Conservation (phyloP, 306 rosid species). For the Prunus dulcis region DNA sequence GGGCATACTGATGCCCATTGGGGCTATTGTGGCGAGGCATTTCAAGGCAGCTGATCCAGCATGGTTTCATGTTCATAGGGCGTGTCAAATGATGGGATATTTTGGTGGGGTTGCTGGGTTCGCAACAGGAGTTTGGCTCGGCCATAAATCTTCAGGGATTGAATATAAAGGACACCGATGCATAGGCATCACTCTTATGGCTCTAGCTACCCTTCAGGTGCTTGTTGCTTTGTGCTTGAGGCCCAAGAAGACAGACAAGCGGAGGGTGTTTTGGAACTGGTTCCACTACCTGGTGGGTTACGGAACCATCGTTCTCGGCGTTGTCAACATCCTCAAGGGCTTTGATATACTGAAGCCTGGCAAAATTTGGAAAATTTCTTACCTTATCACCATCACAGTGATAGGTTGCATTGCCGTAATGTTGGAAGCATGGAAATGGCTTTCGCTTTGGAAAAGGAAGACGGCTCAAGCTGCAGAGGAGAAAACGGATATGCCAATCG, state of each 20-base stretch:
- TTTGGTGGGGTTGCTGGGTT: background rate
- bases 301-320: background rate
- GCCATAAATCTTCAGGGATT: background rate
- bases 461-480: background rate
- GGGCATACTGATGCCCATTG: slow-evolving; percentile 40
- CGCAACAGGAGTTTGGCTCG: background rate
- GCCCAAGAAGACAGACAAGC: background rate
- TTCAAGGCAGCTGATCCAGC: background rate
- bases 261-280: background rate
- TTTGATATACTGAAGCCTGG: slow-evolving; percentile 4
- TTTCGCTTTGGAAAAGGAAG: background rate
- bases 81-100: background rate
- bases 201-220: background rate
- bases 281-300: slow-evolving; percentile 5
- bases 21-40: slow-evolving; percentile 27
- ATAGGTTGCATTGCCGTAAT: background rate
- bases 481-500: too few species aligned
- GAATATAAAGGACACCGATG: background rate
- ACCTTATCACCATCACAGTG: background rate
- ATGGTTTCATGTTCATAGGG: background rate
- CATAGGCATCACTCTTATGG: background rate
- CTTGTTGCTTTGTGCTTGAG: background rate
- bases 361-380: background rate
- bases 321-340: background rate
- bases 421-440: background rate